A percentile compares a stretch with the other conserved stretches of the same genome.
phyloP scores from a whole-genome alignment of 1,284 basidiomycete species.

The Macrocystidia cucumis region DNA sequence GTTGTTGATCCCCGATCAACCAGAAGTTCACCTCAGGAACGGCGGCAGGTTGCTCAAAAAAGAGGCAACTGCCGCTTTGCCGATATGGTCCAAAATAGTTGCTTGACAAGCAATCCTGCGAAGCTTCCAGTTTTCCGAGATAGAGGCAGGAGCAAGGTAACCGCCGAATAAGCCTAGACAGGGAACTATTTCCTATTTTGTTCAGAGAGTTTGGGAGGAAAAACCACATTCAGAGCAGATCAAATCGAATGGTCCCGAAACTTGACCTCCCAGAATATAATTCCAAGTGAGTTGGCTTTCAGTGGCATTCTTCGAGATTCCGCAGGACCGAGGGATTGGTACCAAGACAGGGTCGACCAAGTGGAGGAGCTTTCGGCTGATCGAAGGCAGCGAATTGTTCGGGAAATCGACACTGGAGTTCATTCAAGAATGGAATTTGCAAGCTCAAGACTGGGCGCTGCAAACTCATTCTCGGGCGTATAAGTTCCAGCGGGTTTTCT shows the following conservation, averaged over 20 bases:
- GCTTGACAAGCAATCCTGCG: conserved; percentile 4
- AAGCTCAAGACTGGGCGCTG: conserved; percentile 21
- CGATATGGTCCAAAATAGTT: conserved; percentile 15
- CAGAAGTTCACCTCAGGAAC: conserved; percentile 27
- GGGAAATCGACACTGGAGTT: conserved; percentile 27
- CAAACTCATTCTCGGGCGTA: conserved; percentile 22
- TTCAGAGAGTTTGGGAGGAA: too few species aligned
- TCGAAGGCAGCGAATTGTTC: conserved; percentile 42
- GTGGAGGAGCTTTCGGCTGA: conserved; percentile 36
- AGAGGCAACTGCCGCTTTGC: conserved; percentile 27
- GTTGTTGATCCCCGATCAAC: conserved; percentile 37
- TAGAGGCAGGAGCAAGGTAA: conserved; percentile 12
- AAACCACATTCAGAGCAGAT: conserved; percentile 4
- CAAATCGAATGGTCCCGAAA: conserved; percentile 3
- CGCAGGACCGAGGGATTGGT: conserved; percentile 14
- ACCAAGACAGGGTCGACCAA: conserved; percentile 31
- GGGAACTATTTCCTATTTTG: too few species aligned
- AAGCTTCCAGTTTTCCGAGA: conserved; percentile 1
- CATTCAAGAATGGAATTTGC: conserved; percentile 21
- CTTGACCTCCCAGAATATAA: conserved; percentile 3
- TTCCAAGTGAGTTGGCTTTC: conserved; percentile 6
- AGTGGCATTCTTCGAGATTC: conserved; percentile 9
- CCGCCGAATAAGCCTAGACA: conserved; percentile 11
- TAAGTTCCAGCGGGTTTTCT: conserved; percentile 26
- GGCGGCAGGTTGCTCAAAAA: conserved; percentile 12